Base-by-base conservation (phyloP, 345 rosid species). In the Acer saccharum region DNA sequence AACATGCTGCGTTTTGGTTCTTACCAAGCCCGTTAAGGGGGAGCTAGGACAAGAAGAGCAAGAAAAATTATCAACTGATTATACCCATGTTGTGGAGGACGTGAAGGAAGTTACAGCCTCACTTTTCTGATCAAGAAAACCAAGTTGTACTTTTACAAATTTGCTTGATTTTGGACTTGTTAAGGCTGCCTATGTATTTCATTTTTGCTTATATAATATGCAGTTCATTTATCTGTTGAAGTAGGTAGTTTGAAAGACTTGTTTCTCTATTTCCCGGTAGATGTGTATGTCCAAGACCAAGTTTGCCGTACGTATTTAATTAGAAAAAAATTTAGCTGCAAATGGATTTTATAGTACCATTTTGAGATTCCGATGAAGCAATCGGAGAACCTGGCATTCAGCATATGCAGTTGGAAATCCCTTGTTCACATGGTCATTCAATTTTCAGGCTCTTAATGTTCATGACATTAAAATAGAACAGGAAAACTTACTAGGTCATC, bases 1-100 rank as follows among this genome's bases (percentile, higher is more conserved):
- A 3, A 96, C 98, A 14, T 96, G 99, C 74, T 96, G 99, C 66
- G 94, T 95, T 25, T 90, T 93, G 82, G 97, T 95, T 35, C 79
- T 86, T 83, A 87, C 92, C 32, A 92, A 93, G 83, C 98, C 99
- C 0, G 74, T 81, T 0, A 96, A 96, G 86, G 99, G 97, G 8
- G 98, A 94, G 73, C n/a, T 92, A 52, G 73, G 75, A 41, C 84
- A 29, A 8, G 98, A 92, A 52, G 97, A 92, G 64, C 87, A 91
- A 75, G 81, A 90, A 35, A 92, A 91, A 81, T 79, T 94, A 14
- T 86, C 87, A 87, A 74, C 87, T 1, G 98, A 93, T 35, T 89
- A 83, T 55, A 83, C 84, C 16, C 94, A 84, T 84, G 93, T 96
- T 25, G 79, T 78, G 32, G 87, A 87, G 0, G 97, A 96, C 39